phyloP scores from a whole-genome alignment of 2,329 filamentous ascomycete genomes.

The Talaromyces sp. region DNA sequence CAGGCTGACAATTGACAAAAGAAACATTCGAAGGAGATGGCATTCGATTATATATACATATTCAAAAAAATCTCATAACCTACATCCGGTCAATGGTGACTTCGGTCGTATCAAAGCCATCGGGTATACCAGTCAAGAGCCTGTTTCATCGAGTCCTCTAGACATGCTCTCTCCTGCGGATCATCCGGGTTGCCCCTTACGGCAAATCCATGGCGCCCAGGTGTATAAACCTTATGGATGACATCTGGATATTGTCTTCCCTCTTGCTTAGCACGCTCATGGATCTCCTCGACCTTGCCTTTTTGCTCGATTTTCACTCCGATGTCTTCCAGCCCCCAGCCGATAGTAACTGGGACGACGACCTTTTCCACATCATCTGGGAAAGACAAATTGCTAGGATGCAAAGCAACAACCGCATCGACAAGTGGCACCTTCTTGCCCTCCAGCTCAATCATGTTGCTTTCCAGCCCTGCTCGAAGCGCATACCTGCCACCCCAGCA shows the following conservation, averaged over 20 bases:
- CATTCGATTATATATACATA: background rate
- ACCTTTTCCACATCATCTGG: conserved; percentile 30
- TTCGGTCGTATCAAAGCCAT: conserved; percentile 13
- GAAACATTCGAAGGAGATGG: too few species aligned
- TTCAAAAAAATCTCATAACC: background rate
- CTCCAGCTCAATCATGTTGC: conserved; percentile 32
- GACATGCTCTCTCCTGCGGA: conserved; percentile 26
- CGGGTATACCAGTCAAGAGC: conserved; percentile 20
- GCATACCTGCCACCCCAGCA: conserved; percentile 38
- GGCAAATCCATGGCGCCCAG: conserved; percentile 32
- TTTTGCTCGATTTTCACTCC: conserved; percentile 24
- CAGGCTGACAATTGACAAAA: background rate
- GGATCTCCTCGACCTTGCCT: conserved; percentile 26
- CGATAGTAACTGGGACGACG: conserved; percentile 26
- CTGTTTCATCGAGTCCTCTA: conserved; percentile 33
- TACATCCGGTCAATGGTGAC: background rate
- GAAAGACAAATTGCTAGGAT: conserved; percentile 33
- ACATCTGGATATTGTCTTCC: conserved; percentile 25
- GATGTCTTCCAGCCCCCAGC: conserved; percentile 29
- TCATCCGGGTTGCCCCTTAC: conserved; percentile 36
- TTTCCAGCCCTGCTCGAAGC: conserved; percentile 24
- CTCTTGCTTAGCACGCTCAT: conserved; percentile 17
- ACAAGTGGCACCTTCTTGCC: conserved; percentile 30
- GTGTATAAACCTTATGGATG: conserved; percentile 29
- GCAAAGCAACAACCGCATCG: conserved; percentile 34